These are phyloP conservation scores for Beauveria varroae DNA, from an alignment of 2,329 filamentous ascomycete genomes.

Conservation along the genomic window DNA sequence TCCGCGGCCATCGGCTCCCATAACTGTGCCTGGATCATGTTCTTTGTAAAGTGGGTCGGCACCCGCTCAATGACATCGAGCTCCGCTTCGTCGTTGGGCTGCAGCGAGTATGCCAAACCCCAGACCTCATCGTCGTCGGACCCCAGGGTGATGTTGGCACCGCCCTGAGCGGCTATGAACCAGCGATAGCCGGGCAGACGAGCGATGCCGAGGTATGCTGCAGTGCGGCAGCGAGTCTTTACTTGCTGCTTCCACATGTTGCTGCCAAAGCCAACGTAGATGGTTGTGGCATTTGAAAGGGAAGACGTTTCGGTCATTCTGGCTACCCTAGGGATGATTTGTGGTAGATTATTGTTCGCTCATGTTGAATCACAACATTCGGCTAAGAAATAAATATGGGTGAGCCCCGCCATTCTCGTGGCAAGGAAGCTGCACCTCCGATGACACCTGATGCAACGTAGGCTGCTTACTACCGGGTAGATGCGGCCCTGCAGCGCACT, in stretches of 20 bases:
- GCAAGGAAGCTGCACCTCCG: neutral
- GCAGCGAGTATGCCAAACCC: neutral
- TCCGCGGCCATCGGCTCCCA: neutral
- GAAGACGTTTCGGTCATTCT: neutral
- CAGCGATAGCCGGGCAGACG: conserved; percentile 1
- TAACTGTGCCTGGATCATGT: neutral
- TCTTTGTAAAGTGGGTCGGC: neutral
- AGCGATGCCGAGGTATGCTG: neutral
- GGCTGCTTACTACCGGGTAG: neutral
- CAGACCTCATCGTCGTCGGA: neutral
- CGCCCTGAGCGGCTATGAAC: conserved; percentile 2
- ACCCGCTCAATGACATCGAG: neutral
- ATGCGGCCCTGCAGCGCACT: neutral
- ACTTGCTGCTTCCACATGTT: conserved; percentile 6
- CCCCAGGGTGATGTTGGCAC: neutral
- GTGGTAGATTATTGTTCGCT: neutral
- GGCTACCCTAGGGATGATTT: neutral
- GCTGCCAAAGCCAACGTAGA: conserved; percentile 1
- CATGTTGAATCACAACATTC: neutral
- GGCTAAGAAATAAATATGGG: neutral
- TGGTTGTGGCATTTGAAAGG: neutral
- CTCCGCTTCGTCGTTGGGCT: neutral
- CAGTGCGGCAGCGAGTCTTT: neutral
- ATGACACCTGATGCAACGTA: neutral
- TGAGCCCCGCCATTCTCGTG: neutral